These are phyloP conservation scores for Ensete ventricosum DNA, from an alignment of 176 grass and related monocot genomes.

Conservation along the genomic window DNA sequence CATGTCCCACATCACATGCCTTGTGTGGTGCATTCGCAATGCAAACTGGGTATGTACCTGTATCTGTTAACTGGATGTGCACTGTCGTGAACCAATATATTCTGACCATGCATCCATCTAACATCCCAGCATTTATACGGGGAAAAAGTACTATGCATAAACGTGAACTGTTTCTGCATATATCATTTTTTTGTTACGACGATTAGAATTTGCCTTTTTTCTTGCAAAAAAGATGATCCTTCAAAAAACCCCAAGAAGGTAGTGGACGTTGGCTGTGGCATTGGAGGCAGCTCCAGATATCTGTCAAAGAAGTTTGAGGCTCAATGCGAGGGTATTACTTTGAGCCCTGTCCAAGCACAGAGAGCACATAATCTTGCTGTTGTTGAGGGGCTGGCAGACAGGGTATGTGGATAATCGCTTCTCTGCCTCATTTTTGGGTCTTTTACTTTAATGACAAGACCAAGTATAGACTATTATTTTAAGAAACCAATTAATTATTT, in stretches of 20 bases:
- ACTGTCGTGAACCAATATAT: no score
- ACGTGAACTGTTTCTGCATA: background rate
- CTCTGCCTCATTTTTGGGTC: background rate
- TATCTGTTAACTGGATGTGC: no score
- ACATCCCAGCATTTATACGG: no score
- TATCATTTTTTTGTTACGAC: background rate
- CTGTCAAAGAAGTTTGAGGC: slow-evolving; percentile 69
- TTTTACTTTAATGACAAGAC: background rate
- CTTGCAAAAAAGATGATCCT: slow-evolving; percentile 35
- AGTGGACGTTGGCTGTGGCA: slow-evolving; percentile 84
- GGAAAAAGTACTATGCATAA: background rate
- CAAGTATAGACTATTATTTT: background rate
- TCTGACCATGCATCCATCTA: no score
- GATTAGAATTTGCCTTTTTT: background rate
- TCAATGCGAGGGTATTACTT: slow-evolving; percentile 57
- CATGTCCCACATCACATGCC: no score
- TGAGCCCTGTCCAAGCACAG: slow-evolving; percentile 87
- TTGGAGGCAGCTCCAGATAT: slow-evolving; percentile 96
- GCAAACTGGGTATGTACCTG: no score
- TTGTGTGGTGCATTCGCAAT: no score
- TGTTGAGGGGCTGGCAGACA: slow-evolving; percentile 49
- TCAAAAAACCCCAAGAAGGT: slow-evolving; percentile 52
- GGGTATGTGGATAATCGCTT: slow-evolving; percentile 29
- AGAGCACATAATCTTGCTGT: slow-evolving; percentile 56
- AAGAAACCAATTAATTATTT: background rate